Base-by-base conservation (phyloP, 2,329 filamentous ascomycete genomes). In the Fusarium pininemorale region DNA sequence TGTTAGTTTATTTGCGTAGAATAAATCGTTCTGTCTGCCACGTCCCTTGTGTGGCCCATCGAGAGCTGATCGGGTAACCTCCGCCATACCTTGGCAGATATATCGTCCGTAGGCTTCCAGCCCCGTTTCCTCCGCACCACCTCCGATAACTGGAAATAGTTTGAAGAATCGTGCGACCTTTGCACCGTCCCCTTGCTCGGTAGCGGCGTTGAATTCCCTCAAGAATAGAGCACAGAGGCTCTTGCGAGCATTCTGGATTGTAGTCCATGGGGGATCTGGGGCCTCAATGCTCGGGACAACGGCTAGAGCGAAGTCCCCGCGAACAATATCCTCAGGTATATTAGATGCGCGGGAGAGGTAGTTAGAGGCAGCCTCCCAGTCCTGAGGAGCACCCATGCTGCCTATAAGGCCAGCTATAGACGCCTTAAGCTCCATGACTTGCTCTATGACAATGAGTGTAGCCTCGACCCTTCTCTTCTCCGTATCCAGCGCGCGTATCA, bases 1-100 rank as follows among this genome's bases (percentile, higher is more conserved):
- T 15, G n/a, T 26, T 10, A 38, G 35, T 1, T 16, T 22, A 8
- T 38, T 38, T 38, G 18, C 35, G 18, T 54, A 9, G 7, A 54
- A 38, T 1, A 28, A 22, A 9, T 38, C 24, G n/a, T 2, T 12
- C 0, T 53, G 32, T 26, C 11, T 38, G 18, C 10, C 24, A 38
- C n/a, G 51, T 16, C n/a, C 35, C 14, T 26, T 1, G 3, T 16
- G 18, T 11, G 32, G 9, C 2, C 13, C 0, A 6, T 7, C 6
- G 10, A 54, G 50, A 54, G 50, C 10, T 12, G 50, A 38, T 22
- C 32, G 18, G 4, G 32, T 14, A 22, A 5, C 20, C 9, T 54
- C 35, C 7, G 10, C 32, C 24, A 54, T 38, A 6, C 24, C 35
- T 38, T 54, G 35, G 20, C 35, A 54, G 10, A 54, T 38, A 22